Base-by-base conservation (phyloP, 805 yeast genomes). In the Wickerhamomyces xylosicus region DNA sequence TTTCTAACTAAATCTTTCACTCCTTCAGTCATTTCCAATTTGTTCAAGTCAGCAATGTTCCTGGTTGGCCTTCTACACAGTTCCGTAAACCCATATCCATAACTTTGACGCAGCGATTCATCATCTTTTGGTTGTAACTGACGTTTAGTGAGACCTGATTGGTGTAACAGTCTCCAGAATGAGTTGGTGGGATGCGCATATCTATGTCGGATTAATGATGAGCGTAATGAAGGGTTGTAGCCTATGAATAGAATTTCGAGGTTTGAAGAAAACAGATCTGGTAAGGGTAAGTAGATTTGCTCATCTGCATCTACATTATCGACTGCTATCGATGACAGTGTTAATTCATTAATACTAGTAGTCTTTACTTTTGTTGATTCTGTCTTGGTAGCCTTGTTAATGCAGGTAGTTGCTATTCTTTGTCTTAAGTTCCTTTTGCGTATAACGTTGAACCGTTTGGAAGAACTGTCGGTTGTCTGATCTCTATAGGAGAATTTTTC, bases 181-280 rank as follows among this genome's bases (percentile, higher is more conserved):
- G 67, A 52, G 49, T 82, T 82, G 11, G 83, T 66, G 16, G 61
- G 72, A 51, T 83, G 89, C 0, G 90, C 90, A 53, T 77, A 82
- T 49, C 80, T 74, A 51, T 81, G 89, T 27, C 82, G 86, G 8
- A 59, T 54, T 16, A 58, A 47, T 0, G 85, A 72, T 1, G 87
- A 78, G 48, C 66, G 67, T 4, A 75, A 56, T 3, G 89, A 84
- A 0, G 92, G 92, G 48, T 82, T 82, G 61, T 67, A 79, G 1
- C 92, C 92, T 3, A 81, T 65, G 47, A 82, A 81, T 3, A 82
- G 64, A 1, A 79, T 50, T 5, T 47, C 47, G 19, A 72, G 48
- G 5, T 53, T 44, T 1, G 31, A 29, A 7, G 22, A 19, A 4
- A 54, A 35, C 4, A 54, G 33, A 27, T 53, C 55, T 3, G 58